Base-by-base conservation (phyloP, 768 basidiomycete species). In the Leccinum olivaceopallidum region DNA sequence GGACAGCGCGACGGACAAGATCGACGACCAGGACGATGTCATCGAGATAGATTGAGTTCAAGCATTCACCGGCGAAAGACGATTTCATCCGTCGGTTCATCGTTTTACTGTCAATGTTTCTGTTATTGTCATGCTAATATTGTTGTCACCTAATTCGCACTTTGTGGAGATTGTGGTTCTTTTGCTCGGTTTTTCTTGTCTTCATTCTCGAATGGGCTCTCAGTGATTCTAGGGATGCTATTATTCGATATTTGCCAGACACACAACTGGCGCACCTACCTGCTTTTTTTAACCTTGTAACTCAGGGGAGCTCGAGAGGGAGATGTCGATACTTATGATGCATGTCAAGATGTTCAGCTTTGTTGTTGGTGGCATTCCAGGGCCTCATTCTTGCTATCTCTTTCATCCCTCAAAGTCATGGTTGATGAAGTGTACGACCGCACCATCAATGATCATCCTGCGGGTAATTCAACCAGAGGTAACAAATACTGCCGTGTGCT, bases 21-120 rank as follows among this genome's bases (percentile, higher is more conserved):
- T 86, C 32, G 85, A 77, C 28, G 85, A 77, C 28, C 69, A 82
- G 24, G 85, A 86, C 54, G 85, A 87, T 62, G 71, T 85, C 12
- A 86, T 87, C 56, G 81, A 75, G 71, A 80, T 86, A 63, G 83
- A 87, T 67, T 83, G 74, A 81, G 49, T 47, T 47, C 44, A 47
- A 47, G 44, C 44, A 47, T 30, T 22, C 16, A 30, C 9, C 28
- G 2, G 32, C 6, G 22, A 20, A 13, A 12, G 51, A 22, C 22
- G 13, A 32, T 56, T 20, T 18, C 14, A 30, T 12, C 24, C 28
- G 39, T 34, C 26, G n/a, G 10, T 56, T 32, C 8, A 9, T 30
- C 57, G 32, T 61, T 49, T 39, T 37, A 24, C 10, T 16, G 26
- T 60, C 30, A 16, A 8, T 36, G 22, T 37, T 32, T 10, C 55